Evolutionary conservation across 768 basidiomycete genomes (phyloP).

Genomic region (Suillus ampliporus): DNA sequence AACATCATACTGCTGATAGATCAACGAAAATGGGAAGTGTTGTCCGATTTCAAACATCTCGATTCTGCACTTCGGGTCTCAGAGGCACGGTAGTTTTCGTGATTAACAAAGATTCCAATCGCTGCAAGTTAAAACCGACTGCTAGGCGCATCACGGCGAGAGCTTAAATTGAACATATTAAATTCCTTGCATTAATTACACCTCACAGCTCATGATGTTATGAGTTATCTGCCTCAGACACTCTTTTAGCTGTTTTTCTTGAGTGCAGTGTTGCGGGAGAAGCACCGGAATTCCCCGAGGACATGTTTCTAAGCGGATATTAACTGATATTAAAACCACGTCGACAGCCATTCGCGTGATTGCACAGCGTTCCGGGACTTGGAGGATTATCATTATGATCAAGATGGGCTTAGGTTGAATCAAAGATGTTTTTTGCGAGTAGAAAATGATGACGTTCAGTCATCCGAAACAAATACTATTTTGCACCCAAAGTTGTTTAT

Average conservation of each 20-base stretch:
- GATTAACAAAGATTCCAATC: no score
- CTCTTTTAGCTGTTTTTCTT: not conserved
- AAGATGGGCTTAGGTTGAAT: not conserved
- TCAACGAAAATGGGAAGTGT: not conserved
- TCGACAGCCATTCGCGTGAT: no score
- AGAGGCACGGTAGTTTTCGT: no score
- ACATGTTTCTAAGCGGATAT: conserved; percentile 3
- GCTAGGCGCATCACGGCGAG: not conserved
- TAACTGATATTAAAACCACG: not conserved
- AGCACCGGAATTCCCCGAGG: not conserved
- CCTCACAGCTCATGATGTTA: no score
- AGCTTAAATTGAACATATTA: not conserved
- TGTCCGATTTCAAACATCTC: not conserved
- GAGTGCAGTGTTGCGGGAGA: not conserved
- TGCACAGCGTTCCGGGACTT: no score
- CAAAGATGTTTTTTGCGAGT: no score
- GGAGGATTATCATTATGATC: conserved; percentile 1
- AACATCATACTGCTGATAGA: not conserved
- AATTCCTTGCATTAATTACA: not conserved
- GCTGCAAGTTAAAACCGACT: not conserved
- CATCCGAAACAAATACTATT: no score
- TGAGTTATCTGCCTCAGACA: not conserved
- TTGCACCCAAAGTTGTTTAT: no score
- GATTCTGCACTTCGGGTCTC: not conserved
- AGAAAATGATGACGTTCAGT: not conserved